A percentile compares a stretch with the other conserved stretches of the same genome.
Evolutionary conservation across 202 grass and related monocot genomes (phyloP).

Genomic region (Musa balbisiana): DNA sequence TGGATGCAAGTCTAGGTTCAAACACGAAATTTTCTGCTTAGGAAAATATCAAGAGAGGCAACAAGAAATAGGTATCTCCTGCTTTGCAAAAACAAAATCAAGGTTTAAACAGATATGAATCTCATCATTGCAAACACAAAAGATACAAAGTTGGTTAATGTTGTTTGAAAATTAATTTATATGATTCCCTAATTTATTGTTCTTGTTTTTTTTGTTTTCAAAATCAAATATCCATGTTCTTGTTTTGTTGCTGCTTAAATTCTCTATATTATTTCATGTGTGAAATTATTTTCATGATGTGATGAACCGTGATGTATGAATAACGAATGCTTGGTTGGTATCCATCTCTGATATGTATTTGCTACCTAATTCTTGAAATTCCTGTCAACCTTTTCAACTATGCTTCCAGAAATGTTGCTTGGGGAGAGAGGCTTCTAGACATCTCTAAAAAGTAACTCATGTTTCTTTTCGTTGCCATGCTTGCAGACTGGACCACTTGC

Average conservation of each 20-base stretch:
- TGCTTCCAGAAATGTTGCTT: background rate
- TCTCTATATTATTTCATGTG: too few relatives aligned
- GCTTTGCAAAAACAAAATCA: too few relatives aligned
- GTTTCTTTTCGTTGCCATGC: conserved; percentile 10
- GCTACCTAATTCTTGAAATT: background rate
- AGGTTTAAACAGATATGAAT: too few relatives aligned
- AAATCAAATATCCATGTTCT: too few relatives aligned
- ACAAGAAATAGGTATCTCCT: background rate
- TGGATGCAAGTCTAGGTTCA: background rate
- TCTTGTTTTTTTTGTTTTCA: too few relatives aligned
- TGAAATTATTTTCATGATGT: too few relatives aligned
- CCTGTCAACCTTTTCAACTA: background rate
- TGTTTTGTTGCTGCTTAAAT: too few relatives aligned
- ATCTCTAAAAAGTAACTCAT: background rate
- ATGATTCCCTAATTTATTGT: too few relatives aligned
- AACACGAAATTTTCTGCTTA: background rate
- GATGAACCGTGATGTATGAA: background rate
- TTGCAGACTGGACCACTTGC: conserved; percentile 76
- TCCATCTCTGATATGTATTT: background rate
- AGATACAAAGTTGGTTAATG: too few relatives aligned
- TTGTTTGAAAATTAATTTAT: too few relatives aligned
- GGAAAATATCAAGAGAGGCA: background rate
- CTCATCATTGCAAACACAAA: too few relatives aligned
- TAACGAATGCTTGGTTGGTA: background rate
- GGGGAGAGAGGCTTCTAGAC: background rate